Percentiles rank a stretch among this genome's conserved stretches.
Conservation (phyloP, 108 stramenopile species). For the Pseudonitzschia multiseries region DNA sequence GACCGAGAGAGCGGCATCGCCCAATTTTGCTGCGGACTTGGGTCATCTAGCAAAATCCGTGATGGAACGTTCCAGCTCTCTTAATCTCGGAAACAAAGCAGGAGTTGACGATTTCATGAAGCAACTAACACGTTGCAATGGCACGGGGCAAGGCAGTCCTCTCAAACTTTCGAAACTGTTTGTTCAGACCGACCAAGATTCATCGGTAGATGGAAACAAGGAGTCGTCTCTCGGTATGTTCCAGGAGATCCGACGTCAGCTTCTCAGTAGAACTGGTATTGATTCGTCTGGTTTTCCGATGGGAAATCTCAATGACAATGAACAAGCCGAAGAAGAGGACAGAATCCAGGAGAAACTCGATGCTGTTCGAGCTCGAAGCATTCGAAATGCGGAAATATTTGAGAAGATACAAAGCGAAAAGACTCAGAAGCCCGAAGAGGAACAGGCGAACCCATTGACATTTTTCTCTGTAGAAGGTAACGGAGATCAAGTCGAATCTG, state of each 20-base stretch:
- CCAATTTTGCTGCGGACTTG: background rate
- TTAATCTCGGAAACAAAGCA: background rate
- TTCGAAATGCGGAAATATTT: constrained; percentile 4
- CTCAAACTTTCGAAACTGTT: background rate
- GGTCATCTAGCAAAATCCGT: background rate
- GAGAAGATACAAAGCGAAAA: background rate
- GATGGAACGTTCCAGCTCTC: background rate
- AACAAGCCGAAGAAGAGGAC: background rate
- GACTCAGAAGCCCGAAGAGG: background rate
- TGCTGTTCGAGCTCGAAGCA: constrained; percentile 5
- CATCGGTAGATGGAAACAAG: background rate
- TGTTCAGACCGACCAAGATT: background rate
- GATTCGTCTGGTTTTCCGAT: constrained; percentile 8
- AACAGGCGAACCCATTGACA: background rate
- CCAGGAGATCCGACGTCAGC: background rate
- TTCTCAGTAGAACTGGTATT: background rate
- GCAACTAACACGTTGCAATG: background rate
- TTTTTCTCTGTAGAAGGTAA: background rate
- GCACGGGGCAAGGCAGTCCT: background rate
- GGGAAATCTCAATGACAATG: background rate
- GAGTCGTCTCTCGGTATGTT: background rate
- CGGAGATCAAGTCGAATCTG: too few relatives aligned
- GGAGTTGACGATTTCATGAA: background rate
- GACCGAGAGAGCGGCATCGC: background rate
- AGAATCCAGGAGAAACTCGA: constrained; percentile 13